Evolutionary conservation across 2,329 filamentous ascomycete species (phyloP), one percentile per base, ranked within the genome.

Genomic region (Diplodia corticola): DNA sequence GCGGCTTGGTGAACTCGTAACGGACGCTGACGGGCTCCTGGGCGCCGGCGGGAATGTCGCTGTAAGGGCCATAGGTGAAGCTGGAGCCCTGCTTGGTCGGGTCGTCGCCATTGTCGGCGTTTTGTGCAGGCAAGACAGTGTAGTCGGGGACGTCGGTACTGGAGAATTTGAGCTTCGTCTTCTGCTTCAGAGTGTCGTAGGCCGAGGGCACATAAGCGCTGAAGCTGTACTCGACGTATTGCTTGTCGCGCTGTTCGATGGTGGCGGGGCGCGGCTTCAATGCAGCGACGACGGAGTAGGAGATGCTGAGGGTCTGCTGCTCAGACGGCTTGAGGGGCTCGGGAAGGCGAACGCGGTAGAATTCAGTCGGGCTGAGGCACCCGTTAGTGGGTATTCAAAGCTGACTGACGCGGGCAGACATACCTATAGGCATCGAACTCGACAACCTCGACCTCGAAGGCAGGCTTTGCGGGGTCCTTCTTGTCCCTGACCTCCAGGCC

Each of bases 1-100:
- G 83, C 13, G 95, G 94, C 80, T 94, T 96, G 70, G 91, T 97
- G 81, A 95, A 97, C 79, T 99, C 93, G 80, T 96, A 98, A 68
- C 95, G 91, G 63, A 97, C 89, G 70, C 85, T 87, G 67, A 92
- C 88, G 20, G 89, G 88, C 73, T 91, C 86, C 54, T 83, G 76
- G 10, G 90, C 90, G 63, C 91, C 92, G 6, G 93, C 91, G n/a
- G 90, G 87, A 67, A 93, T 84, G 74, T 94, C 88, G 69, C 87
- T 86, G 79, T 96, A 99, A 3, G 93, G 91, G 5, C 95, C 95
- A 73, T 99, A 99, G 1, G 88, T 95, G 74, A 94, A 89, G 76
- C 91, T 93, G 22, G 88, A 84, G 69, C 95, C 95, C 80, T 93
- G 88, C 81, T 92, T 93, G 77, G 91, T 85, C 1, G 94, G 93